Evolutionary conservation across 2,329 filamentous ascomycete species (phyloP).

Genomic region (Exophiala sp.): DNA sequence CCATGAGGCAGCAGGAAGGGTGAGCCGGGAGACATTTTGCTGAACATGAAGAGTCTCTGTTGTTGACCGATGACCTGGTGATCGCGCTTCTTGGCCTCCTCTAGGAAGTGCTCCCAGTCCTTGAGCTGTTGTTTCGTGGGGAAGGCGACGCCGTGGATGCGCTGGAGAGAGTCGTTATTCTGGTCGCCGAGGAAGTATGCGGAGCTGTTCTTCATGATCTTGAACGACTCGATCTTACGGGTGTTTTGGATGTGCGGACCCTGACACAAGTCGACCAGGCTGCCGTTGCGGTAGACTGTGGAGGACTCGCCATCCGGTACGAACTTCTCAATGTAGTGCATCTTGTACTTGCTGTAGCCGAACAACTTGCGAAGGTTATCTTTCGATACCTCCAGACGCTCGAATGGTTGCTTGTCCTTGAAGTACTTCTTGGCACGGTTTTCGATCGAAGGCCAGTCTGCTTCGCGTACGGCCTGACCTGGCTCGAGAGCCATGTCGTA

Average conservation of each 20-base stretch:
- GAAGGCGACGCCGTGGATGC: constrained; percentile 95
- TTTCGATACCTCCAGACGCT: constrained; percentile 84
- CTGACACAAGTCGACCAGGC: constrained; percentile 90
- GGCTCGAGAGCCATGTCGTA: constrained; percentile 89
- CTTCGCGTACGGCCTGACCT: constrained; percentile 64
- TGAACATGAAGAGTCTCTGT: constrained; percentile 97
- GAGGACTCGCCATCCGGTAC: constrained; percentile 84
- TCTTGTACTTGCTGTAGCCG: constrained; percentile 96
- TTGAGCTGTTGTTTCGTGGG: constrained; percentile 94
- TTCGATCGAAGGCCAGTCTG: constrained; percentile 83
- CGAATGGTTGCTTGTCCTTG: constrained; percentile 95
- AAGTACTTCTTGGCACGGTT: constrained; percentile 76
- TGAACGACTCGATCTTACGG: constrained; percentile 88
- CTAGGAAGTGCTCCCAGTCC: constrained; percentile 90
- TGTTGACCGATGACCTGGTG: constrained; percentile 91
- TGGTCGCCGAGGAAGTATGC: constrained; percentile 95
- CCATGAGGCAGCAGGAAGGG: constrained; percentile 91
- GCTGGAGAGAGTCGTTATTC: constrained; percentile 89
- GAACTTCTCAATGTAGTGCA: constrained; percentile 93
- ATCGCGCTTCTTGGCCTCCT: constrained; percentile 96
- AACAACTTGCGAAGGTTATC: constrained; percentile 94
- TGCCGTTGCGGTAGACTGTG: constrained; percentile 91
- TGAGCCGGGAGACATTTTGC: constrained; percentile 87
- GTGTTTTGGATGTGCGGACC: constrained; percentile 94
- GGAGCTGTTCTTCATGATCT: constrained; percentile 78